Percentiles rank a stretch among this genome's conserved stretches.
Conservation (phyloP, 495 filamentous ascomycete species). For the Gamarada debralockiae region DNA sequence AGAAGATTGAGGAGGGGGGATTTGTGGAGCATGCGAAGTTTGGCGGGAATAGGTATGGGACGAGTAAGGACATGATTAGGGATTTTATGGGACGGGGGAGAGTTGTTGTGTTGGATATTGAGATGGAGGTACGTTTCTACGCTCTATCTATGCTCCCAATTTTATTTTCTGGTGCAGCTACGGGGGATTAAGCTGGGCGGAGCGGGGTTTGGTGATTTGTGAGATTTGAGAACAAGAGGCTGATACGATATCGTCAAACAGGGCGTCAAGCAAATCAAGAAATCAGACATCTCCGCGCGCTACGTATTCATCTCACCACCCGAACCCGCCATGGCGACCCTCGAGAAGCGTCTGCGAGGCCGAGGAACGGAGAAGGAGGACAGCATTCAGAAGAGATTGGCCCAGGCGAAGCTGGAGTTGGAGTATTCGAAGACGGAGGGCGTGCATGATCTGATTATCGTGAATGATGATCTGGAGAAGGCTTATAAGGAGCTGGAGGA, state of each 20-base stretch:
- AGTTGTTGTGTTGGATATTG: slow-evolving; percentile 78
- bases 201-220: too few relatives aligned
- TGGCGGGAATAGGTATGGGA: slow-evolving; percentile 86
- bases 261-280: slow-evolving; percentile 94
- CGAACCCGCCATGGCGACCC: slow-evolving; percentile 64
- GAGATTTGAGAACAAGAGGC: neutral
- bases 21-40: slow-evolving; percentile 92
- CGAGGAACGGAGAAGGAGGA: slow-evolving; percentile 82
- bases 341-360: slow-evolving; percentile 75
- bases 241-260: too few relatives aligned
- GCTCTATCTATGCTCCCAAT: neutral
- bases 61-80: slow-evolving; percentile 70
- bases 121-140: slow-evolving; percentile 66
- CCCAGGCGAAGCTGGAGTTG: slow-evolving; percentile 78
- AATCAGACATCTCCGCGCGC: slow-evolving; percentile 67
- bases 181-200: too few relatives aligned
- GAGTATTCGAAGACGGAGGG: slow-evolving; percentile 70
- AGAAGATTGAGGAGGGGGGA: slow-evolving; percentile 61
- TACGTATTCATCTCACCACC: slow-evolving; percentile 83
- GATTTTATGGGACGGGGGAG: slow-evolving; percentile 65
- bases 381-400: slow-evolving; percentile 65
- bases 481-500: slow-evolving; percentile 76
- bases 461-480: slow-evolving; percentile 84
- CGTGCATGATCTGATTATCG: slow-evolving; percentile 78
- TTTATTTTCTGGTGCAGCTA: too few relatives aligned